phyloP scores from a whole-genome alignment of 805 yeast species.

The Candida coleopterorum region DNA sequence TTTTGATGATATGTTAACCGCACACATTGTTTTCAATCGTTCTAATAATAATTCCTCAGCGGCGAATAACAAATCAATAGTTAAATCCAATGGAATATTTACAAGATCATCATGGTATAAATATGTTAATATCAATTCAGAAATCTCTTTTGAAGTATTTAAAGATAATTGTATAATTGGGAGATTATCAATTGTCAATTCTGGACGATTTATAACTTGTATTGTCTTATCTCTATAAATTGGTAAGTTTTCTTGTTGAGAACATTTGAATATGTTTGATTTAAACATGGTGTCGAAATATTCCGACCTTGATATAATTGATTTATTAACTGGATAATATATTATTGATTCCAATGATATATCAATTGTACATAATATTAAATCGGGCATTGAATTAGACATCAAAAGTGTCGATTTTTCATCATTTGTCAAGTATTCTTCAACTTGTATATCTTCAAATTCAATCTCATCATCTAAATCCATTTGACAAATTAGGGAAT shows the following conservation, averaged over 20 bases:
- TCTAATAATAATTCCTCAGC: conserved; percentile 61
- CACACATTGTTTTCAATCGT: conserved; percentile 61
- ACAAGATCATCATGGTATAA: conserved; percentile 56
- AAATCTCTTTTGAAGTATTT: conserved; percentile 22
- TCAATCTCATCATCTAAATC: conserved; percentile 21
- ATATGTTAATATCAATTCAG: conserved; percentile 49
- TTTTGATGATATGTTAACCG: conserved; percentile 39
- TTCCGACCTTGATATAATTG: conserved; percentile 56
- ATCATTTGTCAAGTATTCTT: conserved; percentile 12
- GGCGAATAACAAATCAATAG: conserved; percentile 52
- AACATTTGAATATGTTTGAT: conserved; percentile 31
- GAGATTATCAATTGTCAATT: conserved; percentile 9
- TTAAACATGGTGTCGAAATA: conserved; percentile 62
- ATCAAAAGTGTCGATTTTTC: conserved; percentile 21
- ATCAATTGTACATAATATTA: conserved; percentile 37
- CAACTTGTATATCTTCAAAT: conserved; percentile 25
- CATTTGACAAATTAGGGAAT: conserved; percentile 11
- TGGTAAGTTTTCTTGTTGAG: conserved; percentile 15
- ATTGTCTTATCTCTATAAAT: conserved; percentile 3
- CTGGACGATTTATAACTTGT: conserved; percentile 14
- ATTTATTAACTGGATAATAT: conserved; percentile 60
- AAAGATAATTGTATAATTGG: conserved; percentile 29
- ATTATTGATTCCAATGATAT: conserved; percentile 19
- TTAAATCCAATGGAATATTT: conserved; percentile 43
- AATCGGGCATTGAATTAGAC: conserved; percentile 39